Evolutionary conservation across 805 yeast genomes (phyloP), one percentile per base, ranked within the genome.

Genomic region (Saccharomycopsis sp.): DNA sequence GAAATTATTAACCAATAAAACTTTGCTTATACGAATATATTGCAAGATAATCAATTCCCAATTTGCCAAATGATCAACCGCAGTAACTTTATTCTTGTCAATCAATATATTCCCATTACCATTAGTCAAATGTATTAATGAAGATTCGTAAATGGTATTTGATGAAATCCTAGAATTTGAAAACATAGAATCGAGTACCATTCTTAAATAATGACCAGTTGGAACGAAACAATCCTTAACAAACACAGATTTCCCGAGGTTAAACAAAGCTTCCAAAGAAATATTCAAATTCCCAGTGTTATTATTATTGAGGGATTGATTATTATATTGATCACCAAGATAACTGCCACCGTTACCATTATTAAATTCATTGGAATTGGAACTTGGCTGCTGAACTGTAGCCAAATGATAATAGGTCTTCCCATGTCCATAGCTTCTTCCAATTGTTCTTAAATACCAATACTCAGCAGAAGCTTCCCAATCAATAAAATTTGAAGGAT

Each of bases 161-260:
- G 85, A 67, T 58, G 82, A 58, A 38, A 76, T 72, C 55, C 74
- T 74, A 44, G 81, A 58, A 51, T 77, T 81, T n/a, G 79, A 74
- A 55, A 81, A 76, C 48, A 83, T 84, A 56, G 83, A 84, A 53
- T 84, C 93, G 40, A 85, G 83, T 17, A 85, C 88, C 64, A 83
- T 70, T 54, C 82, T 70, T 61, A 85, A 70, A 57, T 85, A 85
- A 54, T 82, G 88, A 40, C 77, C 80, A 2, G 93, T 81, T 20
- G 94, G 94, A 3, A 82, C 87, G 62, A 85, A 85, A 4, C 90
- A 87, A 57, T 85, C 93, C 48, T 83, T 75, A 55, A 90, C 84
- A 47, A 79, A 74, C 7, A 84, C 89, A 37, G 85, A 74, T 59
- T 83, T 84, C 8, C 93, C 93, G 17, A 85, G 72, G 54, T 83